phyloP scores from a whole-genome alignment of 1,284 basidiomycete species.

The Mycosarcoma maydis region DNA sequence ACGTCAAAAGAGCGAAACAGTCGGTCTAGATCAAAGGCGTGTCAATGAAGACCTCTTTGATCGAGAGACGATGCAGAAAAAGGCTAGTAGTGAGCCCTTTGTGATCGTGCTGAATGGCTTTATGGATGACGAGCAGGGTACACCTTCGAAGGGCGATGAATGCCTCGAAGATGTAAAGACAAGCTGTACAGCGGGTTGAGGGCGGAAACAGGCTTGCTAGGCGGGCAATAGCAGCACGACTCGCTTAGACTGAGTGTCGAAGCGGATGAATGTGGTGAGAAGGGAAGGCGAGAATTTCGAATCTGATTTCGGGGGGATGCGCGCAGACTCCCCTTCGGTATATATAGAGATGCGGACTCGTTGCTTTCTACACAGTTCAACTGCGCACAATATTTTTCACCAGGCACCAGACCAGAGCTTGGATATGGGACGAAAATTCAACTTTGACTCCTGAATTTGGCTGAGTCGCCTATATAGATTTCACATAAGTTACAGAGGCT shows the following conservation, averaged over 20 bases:
- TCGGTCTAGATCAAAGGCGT: constrained; percentile 23
- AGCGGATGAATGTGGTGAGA: constrained; percentile 47
- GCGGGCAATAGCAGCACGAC: constrained; percentile 21
- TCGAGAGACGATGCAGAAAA: constrained; percentile 14
- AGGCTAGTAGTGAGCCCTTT: constrained; percentile 8
- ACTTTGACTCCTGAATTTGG: constrained; percentile 6
- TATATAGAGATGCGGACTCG: constrained; percentile 23
- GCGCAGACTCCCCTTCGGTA: constrained; percentile 12
- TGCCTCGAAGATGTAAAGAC: constrained; percentile 11
- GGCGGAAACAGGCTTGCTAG: constrained; percentile 20
- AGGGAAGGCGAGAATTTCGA: constrained; percentile 38
- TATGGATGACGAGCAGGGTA: constrained; percentile 9
- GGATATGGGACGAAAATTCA: not conserved
- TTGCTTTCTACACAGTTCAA: constrained; percentile 10
- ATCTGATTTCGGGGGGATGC: constrained; percentile 27
- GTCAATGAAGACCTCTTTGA: constrained; percentile 45
- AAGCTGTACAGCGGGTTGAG: constrained; percentile 18
- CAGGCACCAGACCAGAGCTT: constrained; percentile 21
- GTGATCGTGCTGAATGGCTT: constrained; percentile 20
- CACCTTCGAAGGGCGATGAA: constrained; percentile 2
- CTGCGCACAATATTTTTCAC: constrained; percentile 14
- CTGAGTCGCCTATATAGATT: constrained; percentile 20
- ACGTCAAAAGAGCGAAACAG: constrained; percentile 18
- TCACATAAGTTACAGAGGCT: not conserved
- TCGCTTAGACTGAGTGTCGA: constrained; percentile 49